Conservation (phyloP, 2,329 filamentous ascomycete genomes). For the Fusarium protoensiforme region DNA sequence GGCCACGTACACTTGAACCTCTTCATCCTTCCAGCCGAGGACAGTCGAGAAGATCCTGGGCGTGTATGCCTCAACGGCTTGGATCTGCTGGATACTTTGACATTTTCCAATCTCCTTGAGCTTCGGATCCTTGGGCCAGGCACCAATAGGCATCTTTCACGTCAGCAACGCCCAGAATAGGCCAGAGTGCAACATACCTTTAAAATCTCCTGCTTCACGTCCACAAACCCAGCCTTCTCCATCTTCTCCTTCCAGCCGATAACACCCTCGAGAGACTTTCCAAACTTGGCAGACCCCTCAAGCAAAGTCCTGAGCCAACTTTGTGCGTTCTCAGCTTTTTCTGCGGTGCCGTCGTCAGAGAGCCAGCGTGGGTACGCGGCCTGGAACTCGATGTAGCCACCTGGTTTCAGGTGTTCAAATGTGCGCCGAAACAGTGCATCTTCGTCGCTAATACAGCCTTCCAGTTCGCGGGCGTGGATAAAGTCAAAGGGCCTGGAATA, state of each 20-base stretch:
- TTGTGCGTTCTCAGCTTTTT: conserved; percentile 22
- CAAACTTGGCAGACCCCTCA: conserved; percentile 21
- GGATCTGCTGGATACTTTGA: conserved; percentile 24
- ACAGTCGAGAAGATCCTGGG: conserved; percentile 27
- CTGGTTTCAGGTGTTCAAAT: conserved; percentile 16
- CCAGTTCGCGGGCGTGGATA: conserved; percentile 31
- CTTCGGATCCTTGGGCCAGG: conserved; percentile 18
- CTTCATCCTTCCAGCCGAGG: conserved; percentile 30
- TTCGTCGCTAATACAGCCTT: conserved; percentile 28
- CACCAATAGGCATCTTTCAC: conserved; percentile 21
- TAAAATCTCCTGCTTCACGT: conserved; percentile 22
- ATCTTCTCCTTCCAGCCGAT: conserved; percentile 21
- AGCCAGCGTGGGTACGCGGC: conserved; percentile 14
- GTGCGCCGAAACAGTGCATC: conserved; percentile 18
- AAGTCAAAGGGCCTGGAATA: conserved; percentile 30
- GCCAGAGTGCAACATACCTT: conserved; percentile 9
- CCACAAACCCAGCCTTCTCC: conserved; percentile 15
- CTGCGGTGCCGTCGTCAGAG: conserved; percentile 27
- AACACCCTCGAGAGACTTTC: conserved; percentile 24
- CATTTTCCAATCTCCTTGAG: conserved; percentile 20
- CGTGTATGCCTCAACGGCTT: conserved; percentile 31
- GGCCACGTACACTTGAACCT: conserved; percentile 32
- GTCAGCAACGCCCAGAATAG: not conserved
- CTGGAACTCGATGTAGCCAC: conserved; percentile 23
- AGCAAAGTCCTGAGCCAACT: conserved; percentile 15